Base-by-base conservation (phyloP, 345 rosid species). In the Atalantia buxifolia region DNA sequence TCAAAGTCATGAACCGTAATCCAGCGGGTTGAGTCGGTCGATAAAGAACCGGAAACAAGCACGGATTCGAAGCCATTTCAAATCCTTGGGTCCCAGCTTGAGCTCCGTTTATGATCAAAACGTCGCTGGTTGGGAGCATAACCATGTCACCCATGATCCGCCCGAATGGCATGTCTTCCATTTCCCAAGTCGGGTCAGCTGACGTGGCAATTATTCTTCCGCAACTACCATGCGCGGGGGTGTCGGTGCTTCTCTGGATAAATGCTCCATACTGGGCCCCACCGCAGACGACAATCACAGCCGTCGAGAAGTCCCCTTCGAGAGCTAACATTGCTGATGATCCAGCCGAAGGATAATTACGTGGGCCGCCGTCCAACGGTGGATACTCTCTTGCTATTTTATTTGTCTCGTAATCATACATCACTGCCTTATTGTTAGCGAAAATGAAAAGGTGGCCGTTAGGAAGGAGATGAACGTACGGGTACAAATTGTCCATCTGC, bases 71-170 rank as follows among this genome's bases (percentile, higher is more conserved):
- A 53, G 85, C 93, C 92, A 88, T 50, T 79, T 92, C 96, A 69
- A 89, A 90, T 13, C 96, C 94, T 83, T 89, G 91, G 21, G 84
- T 81, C 5, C 97, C 97, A 2, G 94, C 91, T 78, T 92, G 90
- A 75, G 98, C 99, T 75, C 99, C 99, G 55, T 95, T 93, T 48
- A 93, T 88, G 63, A 95, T 85, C 76, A 93, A 72, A 67, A 86
- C 82, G 0, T 93, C 94, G 53, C 97, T 91, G 28, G 94, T 89
- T 24, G 99, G 99, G 7, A 95, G 89, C 86, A 88, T 86, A 22
- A 93, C 93, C 98, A 93, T 91, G 66, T 93, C 99, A 2, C 98
- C 98, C 98, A 91, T 95, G 84, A 93, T 85, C 81, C 99, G 87
- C 71, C 93, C 93, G 77, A 89, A 89, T 33, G 96, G 90, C 97